Evolutionary conservation across 257 asterid species (phyloP).

Genomic region (Haberlea rhodopensis): DNA sequence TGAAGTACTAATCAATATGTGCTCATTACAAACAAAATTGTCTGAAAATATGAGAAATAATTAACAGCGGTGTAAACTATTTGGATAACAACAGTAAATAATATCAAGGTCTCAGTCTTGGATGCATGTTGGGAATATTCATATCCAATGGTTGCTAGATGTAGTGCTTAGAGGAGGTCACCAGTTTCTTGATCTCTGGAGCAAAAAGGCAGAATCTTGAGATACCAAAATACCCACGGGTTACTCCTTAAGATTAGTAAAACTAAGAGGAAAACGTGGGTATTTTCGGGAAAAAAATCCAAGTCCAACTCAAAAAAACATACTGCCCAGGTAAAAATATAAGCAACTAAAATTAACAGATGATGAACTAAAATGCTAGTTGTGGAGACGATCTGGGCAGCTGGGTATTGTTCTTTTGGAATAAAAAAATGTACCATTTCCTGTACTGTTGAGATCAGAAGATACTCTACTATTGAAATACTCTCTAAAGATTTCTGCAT

Average conservation of each 20-base stretch:
- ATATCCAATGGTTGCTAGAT: too few relatives aligned
- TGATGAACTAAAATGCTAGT: slow-evolving; percentile 29
- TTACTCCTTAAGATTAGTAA: slow-evolving; percentile 31
- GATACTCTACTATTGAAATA: slow-evolving; percentile 41
- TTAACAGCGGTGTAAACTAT: not conserved
- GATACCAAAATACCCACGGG: slow-evolving; percentile 83
- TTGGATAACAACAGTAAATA: too few relatives aligned
- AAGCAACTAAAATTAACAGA: not conserved
- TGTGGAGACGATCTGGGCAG: slow-evolving; percentile 98
- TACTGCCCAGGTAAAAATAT: too few relatives aligned
- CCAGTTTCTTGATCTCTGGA: slow-evolving; percentile 25
- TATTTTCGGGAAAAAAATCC: slow-evolving; percentile 69
- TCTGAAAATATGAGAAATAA: not conserved
- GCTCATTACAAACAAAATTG: not conserved
- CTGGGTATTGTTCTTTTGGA: slow-evolving; percentile 68
- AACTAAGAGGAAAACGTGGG: slow-evolving; percentile 61
- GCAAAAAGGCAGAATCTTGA: slow-evolving; percentile 23
- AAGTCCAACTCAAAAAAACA: slow-evolving; percentile 23
- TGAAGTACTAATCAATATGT: not conserved
- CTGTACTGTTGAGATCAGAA: slow-evolving; percentile 15
- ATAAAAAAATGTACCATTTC: slow-evolving; percentile 45
- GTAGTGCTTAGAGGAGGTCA: too few relatives aligned
- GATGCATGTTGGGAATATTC: too few relatives aligned
- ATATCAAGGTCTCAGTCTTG: slow-evolving; percentile 7
- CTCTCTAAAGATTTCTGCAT: slow-evolving; percentile 38